Evolutionary conservation across 106 monocot species (phyloP).

Genomic region (Triglochin maritima): DNA sequence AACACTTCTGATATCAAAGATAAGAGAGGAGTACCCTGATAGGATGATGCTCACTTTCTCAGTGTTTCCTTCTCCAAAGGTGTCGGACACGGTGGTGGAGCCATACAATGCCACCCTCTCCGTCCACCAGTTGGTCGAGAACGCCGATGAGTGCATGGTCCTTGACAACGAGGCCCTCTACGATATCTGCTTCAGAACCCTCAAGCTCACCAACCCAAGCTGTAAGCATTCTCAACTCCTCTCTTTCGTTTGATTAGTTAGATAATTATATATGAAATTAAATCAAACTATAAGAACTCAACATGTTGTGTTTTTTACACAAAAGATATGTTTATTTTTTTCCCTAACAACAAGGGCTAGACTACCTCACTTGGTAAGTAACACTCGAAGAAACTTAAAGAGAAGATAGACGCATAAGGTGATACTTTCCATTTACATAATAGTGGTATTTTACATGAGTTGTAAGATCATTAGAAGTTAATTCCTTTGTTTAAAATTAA

Average conservation of each 20-base stretch:
- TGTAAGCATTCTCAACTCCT: constrained; percentile 4
- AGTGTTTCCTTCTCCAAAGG: constrained; percentile 51
- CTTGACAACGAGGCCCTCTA: constrained; percentile 61
- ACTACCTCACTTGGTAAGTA: too few relatives aligned
- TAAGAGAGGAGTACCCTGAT: constrained; percentile 50
- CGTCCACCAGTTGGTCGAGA: constrained; percentile 59
- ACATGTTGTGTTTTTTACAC: too few relatives aligned
- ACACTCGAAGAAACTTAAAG: too few relatives aligned
- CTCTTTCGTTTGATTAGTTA: background rate
- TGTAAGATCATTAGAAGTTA: too few relatives aligned
- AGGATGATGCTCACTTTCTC: constrained; percentile 61
- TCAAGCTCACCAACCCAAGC: constrained; percentile 43
- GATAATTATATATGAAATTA: too few relatives aligned
- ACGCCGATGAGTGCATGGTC: constrained; percentile 65
- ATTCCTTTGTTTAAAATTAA: too few relatives aligned
- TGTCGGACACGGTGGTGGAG: constrained; percentile 50
- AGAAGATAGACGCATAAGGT: too few relatives aligned
- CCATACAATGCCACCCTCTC: constrained; percentile 57
- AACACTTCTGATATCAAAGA: constrained; percentile 47
- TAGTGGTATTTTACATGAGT: too few relatives aligned
- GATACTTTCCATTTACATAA: too few relatives aligned
- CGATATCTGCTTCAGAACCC: constrained; percentile 50
- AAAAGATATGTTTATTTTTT: too few relatives aligned
- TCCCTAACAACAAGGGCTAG: too few relatives aligned
- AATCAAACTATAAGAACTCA: too few relatives aligned